Conservation (phyloP, 108 stramenopile species). For the Aurantiochytrium sp. region DNA sequence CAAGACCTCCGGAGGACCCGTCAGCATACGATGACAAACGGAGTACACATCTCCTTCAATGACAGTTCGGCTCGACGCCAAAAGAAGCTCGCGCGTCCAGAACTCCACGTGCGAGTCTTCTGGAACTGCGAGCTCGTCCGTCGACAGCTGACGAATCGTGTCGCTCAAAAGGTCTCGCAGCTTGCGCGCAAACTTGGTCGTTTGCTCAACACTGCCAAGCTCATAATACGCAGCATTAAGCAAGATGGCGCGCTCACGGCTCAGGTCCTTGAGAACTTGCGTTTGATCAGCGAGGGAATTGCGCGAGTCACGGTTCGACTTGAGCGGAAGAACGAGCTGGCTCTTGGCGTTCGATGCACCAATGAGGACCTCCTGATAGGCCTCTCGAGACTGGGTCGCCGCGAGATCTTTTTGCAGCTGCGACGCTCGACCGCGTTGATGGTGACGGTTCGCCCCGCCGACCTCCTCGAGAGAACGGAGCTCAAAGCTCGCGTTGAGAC, state of each 20-base stretch:
- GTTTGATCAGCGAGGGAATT: neutral
- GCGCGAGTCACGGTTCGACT: neutral
- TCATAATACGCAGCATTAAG: neutral
- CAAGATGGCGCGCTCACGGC: neutral
- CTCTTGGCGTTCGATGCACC: neutral
- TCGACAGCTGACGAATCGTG: neutral
- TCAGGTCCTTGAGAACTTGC: neutral
- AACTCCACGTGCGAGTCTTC: neutral
- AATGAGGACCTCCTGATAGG: neutral
- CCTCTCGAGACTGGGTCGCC: neutral
- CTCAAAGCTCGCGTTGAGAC: conserved; percentile 8
- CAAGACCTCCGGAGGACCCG: neutral
- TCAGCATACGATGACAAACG: neutral
- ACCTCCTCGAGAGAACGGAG: neutral
- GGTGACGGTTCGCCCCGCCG: neutral
- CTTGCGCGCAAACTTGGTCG: neutral
- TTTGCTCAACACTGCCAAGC: neutral
- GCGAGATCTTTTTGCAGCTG: neutral
- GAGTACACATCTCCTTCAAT: conserved; percentile 14
- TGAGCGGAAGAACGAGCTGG: neutral
- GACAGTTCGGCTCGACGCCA: conserved; percentile 4
- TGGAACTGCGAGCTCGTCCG: neutral
- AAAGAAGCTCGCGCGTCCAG: neutral
- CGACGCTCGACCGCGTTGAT: neutral
- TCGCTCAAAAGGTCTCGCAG: neutral